Evolutionary conservation across 257 asterid species (phyloP), one percentile per base, ranked within the genome.

Genomic region (Solanum chilense): DNA sequence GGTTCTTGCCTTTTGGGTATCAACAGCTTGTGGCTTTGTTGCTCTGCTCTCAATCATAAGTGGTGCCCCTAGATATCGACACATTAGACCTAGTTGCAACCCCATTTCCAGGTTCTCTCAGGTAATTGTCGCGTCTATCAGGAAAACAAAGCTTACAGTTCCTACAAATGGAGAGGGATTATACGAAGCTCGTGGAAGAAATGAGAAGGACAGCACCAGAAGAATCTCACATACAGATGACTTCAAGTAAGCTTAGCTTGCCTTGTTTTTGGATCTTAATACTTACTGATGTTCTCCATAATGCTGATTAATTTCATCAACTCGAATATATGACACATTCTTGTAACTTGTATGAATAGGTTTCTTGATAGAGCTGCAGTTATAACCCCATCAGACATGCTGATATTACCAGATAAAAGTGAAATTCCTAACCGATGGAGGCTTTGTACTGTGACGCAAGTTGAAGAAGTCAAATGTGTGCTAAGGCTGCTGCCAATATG

Each of bases 381-480:
- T 73, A 64, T 93, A 89, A 90, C 94, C 58, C 91, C 92, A 69
- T 88, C 93, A 2, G 95, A 93, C 86, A 88, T 88, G 92, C 77
- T 91, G 37, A 21, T 88, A 74, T 47, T 92, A 86, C 89, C 93
- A 3, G 90, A 41, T 52, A 91, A 92, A 78, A 92, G 92, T 27
- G 92, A 91, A 86, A 85, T 89, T 64, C 95, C 94, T 16, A 93
- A 93, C 86, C 94, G 94, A 15, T 95, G 98, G 98, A 93, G 83
- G 82, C 92, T 95, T 6, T 95, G 98, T 74, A 93, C 96, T 37
- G 90, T 94, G 5, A 92, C 98, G 25, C 98, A 94, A 91, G 98
- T 95, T 3, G 98, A 95, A 89, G 98, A 95, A 92, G 98, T 93
- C 8, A 95, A 95, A 89, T 93, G 98, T 31, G 93, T 95, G 39